Percentiles rank a stretch among this genome's conserved stretches.
phyloP scores from a whole-genome alignment of 164 flowering plant species.

The Platanus orientalis region DNA sequence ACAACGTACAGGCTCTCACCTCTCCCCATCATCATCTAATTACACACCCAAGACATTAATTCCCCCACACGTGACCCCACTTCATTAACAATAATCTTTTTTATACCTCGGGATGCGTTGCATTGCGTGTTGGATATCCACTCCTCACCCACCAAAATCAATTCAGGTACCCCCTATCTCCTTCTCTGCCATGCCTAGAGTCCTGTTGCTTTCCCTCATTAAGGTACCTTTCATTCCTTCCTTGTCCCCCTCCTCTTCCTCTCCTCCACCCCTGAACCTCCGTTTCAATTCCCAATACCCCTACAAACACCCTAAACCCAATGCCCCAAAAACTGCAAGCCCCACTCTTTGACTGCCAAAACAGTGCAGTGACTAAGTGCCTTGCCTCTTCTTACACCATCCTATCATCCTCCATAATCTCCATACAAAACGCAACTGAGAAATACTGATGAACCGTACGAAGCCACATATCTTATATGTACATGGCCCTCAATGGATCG shows the following conservation, averaged over 20 bases:
- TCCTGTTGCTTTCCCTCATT: not conserved
- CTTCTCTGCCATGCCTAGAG: too few species aligned
- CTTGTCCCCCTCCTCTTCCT: not conserved
- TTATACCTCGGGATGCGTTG: not conserved
- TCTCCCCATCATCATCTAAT: not conserved
- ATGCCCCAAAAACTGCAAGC: not conserved
- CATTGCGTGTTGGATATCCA: not conserved
- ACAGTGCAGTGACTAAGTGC: not conserved
- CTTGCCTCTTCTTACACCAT: not conserved
- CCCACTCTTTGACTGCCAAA: conserved; percentile 5
- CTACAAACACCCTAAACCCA: not conserved
- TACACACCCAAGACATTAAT: not conserved
- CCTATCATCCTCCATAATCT: not conserved
- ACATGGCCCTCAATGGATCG: too few species aligned
- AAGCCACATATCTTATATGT: too few species aligned
- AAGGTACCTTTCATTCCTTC: not conserved
- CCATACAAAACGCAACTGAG: too few species aligned
- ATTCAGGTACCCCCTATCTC: too few species aligned
- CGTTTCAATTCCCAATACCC: not conserved
- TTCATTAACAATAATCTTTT: not conserved
- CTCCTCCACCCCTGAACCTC: not conserved
- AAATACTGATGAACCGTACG: too few species aligned
- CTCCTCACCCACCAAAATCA: too few species aligned
- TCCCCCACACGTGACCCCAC: not conserved
- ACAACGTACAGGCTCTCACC: not conserved